Conservation (phyloP, 495 filamentous ascomycete genomes). For the Tuber indicum region DNA sequence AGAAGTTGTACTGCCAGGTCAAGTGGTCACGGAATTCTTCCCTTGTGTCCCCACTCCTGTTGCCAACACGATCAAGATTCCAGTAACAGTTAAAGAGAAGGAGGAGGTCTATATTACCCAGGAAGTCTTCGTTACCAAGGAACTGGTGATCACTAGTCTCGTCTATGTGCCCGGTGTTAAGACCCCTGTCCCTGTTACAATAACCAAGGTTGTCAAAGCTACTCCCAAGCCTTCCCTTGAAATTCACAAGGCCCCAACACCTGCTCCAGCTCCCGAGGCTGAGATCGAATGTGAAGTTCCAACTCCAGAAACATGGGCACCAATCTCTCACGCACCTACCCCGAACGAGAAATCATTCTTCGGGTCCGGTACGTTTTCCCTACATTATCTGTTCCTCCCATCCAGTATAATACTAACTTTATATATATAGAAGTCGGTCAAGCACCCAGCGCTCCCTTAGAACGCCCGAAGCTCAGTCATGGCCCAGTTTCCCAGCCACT, state of each 20-base stretch:
- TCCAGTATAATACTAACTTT: background rate
- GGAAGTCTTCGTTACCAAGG: conserved; percentile 22
- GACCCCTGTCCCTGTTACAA: conserved; percentile 1
- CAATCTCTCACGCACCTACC: background rate
- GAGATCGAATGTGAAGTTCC: background rate
- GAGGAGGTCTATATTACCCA: conserved; percentile 22
- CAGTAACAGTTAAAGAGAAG: conserved; percentile 19
- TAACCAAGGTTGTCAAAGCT: too few species aligned
- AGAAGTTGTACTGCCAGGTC: conserved; percentile 22
- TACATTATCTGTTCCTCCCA: background rate
- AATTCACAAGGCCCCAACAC: too few species aligned
- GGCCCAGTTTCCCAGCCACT: background rate
- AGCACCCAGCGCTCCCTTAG: background rate
- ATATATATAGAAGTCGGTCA: conserved; percentile 1
- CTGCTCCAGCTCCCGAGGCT: background rate
- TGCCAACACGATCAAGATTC: conserved; percentile 17
- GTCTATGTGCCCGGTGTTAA: conserved; percentile 12
- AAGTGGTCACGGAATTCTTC: conserved; percentile 22
- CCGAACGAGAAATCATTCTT: background rate
- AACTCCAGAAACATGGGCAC: background rate
- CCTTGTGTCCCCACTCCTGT: conserved; percentile 18
- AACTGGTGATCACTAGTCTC: conserved; percentile 21
- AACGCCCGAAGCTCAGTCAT: background rate
- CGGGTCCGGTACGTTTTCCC: background rate
- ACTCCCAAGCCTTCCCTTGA: too few species aligned